These are phyloP conservation scores for Lactarius pseudohatsudake DNA, from an alignment of 768 basidiomycete genomes.

Conservation along the genomic window DNA sequence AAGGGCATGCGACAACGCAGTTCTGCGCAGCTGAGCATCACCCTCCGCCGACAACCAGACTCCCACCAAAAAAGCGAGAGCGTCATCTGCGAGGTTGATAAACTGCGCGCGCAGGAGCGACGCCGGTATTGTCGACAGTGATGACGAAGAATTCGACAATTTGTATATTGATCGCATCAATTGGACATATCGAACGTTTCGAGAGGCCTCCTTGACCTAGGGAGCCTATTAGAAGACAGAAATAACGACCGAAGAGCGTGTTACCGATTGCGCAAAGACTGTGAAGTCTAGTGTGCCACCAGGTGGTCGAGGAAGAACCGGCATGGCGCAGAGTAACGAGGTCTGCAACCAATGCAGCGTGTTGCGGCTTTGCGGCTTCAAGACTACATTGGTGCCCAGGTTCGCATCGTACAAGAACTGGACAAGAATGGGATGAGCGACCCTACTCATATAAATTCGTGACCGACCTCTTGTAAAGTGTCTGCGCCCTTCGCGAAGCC, in stretches of 20 bases:
- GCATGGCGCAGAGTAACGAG: conserved; percentile 52
- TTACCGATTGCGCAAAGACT: conserved; percentile 18
- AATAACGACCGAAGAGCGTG: not conserved
- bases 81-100: conserved; percentile 61
- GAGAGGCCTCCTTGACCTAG: conserved; percentile 19
- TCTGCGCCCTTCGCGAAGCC: conserved; percentile 35
- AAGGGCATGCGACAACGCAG: conserved; percentile 70
- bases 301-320: conserved; percentile 49
- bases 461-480: conserved; percentile 36
- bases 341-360: conserved; percentile 60
- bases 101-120: conserved; percentile 66
- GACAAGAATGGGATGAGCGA: conserved; percentile 4
- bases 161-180: conserved; percentile 66
- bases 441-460: not conserved
- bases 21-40: conserved; percentile 41
- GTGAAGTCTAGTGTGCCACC: conserved; percentile 54
- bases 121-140: conserved; percentile 50
- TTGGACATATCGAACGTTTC: conserved; percentile 48
- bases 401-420: conserved; percentile 48
- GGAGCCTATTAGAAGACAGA: not conserved
- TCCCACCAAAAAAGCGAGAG: conserved; percentile 79
- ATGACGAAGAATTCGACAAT: conserved; percentile 57
- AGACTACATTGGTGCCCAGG: conserved; percentile 49
- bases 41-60: conserved; percentile 46
- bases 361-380: conserved; percentile 59